Base-by-base conservation (phyloP, 371 early-diverging fungal genomes). In the Mortierella sp. region DNA sequence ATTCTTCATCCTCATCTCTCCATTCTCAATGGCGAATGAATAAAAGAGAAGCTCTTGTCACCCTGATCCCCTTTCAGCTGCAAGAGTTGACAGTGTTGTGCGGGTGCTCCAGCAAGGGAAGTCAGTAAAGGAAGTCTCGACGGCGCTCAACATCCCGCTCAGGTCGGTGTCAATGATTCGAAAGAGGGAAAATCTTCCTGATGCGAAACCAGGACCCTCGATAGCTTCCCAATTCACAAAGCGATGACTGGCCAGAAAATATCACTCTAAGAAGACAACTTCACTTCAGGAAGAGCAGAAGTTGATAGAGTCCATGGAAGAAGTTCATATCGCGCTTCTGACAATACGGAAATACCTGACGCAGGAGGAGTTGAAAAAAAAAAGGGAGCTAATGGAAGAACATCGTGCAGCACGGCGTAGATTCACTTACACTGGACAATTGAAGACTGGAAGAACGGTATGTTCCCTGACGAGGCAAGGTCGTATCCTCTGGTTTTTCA, bases 361-460 rank as follows among this genome's bases (percentile, higher is more conserved):
- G 13, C 40, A 40, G 53, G 53, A 61, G 22, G 61, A 29, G 4
- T 12, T 61, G 29, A 61, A 47, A 31, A 32, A n/a, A 35, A 58
- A 58, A 35, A 32, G 35, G 6, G 12, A 22, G 13, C 58, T 58
- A 22, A 22, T 35, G 26, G 13, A 12, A 26, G 34, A 58, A 58
- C 2, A 35, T 19, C 13, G 17, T 32, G n/a, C n/a, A 12, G 58
- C 17, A 37, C 17, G 58, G 22, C 8, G 22, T 35, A 15, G 34
- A 58, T 53, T 64, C 54, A 51, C 28, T 2, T 64, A n/a, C 35
- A 37, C 3, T 64, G 64, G 64, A 54, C 64, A 3, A 9, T 28
- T 5, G 64, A 64, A n/a, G 58, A 64, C 56, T 64, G 55, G 64
- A 64, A 64, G 55, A 55, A 13, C 7, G 64, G 54, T 0, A 55